These are phyloP conservation scores for Zygosaccharomyces kombuchaensis DNA, from an alignment of 805 yeast species.

Conservation along the genomic window DNA sequence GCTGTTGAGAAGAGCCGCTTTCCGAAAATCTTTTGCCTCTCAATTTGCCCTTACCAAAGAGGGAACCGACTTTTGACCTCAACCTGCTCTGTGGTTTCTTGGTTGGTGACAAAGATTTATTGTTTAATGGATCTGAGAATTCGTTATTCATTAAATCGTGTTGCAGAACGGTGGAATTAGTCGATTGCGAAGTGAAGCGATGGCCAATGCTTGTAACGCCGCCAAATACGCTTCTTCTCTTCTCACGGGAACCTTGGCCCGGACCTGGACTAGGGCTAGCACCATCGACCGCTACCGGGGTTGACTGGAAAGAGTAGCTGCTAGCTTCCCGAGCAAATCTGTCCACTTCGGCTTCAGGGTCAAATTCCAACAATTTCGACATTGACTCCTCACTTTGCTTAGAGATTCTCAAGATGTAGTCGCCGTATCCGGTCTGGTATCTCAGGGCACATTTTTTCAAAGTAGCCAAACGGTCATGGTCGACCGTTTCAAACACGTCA, in stretches of 20 bases:
- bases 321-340: slow-evolving; percentile 47
- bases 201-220: slow-evolving; percentile 20
- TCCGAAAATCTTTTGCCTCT: slow-evolving; percentile 27
- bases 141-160: slow-evolving; percentile 33
- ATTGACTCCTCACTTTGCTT: slow-evolving; percentile 58
- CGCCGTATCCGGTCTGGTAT: slow-evolving; percentile 58
- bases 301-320: slow-evolving; percentile 21
- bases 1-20: background rate
- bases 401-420: slow-evolving; percentile 44
- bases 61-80: slow-evolving; percentile 70
- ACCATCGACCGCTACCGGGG: slow-evolving; percentile 5
- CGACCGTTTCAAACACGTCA: slow-evolving; percentile 69
- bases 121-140: slow-evolving; percentile 32
- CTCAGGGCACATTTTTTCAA: slow-evolving; percentile 64
- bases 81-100: slow-evolving; percentile 40
- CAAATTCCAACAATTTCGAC: slow-evolving; percentile 60
- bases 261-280: slow-evolving; percentile 9
- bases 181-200: slow-evolving; percentile 24
- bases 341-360: slow-evolving; percentile 55
- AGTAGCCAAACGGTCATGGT: slow-evolving; percentile 54
- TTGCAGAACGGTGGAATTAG: slow-evolving; percentile 28
- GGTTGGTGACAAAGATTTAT: slow-evolving; percentile 26
- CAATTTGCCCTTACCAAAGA: slow-evolving; percentile 61
- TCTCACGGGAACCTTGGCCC: slow-evolving; percentile 12
- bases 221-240: slow-evolving; percentile 29